Conservation (phyloP, 1,139 yeast species). For the Diutina sp. region DNA sequence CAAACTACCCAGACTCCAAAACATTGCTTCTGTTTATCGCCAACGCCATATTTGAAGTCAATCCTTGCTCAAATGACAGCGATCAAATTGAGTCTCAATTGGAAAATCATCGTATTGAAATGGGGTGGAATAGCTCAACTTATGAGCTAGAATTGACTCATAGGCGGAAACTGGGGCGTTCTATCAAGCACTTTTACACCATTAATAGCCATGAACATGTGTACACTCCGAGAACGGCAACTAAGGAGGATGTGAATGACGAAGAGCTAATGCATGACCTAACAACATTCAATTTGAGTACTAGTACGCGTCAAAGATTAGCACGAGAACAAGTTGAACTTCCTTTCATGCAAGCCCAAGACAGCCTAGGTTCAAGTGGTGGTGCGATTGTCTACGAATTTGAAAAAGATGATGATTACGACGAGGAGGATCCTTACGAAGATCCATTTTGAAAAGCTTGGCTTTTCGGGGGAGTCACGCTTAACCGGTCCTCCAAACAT, state of each 20-base stretch:
- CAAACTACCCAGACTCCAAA: conserved; percentile 41
- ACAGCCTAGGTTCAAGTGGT: conserved; percentile 59
- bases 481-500: not conserved
- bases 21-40: conserved; percentile 54
- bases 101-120: conserved; percentile 29
- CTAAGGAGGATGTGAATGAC: conserved; percentile 11
- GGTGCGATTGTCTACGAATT: conserved; percentile 77
- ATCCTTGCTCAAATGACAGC: conserved; percentile 21
- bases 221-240: conserved; percentile 11
- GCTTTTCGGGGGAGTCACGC: not conserved
- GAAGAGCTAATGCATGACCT: conserved; percentile 48
- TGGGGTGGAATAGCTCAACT: conserved; percentile 28
- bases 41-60: conserved; percentile 51
- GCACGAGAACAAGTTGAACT: conserved; percentile 80
- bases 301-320: conserved; percentile 58
- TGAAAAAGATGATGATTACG: conserved; percentile 79
- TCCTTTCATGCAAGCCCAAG: conserved; percentile 83
- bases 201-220: conserved; percentile 36
- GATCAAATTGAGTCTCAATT: conserved; percentile 40
- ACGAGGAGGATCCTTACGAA: conserved; percentile 95
- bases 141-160: conserved; percentile 46
- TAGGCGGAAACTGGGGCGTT: conserved; percentile 76
- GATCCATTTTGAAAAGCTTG: conserved; percentile 51
- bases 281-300: conserved; percentile 77
- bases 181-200: conserved; percentile 41